A percentile compares a stretch with the other conserved stretches of the same genome.
Evolutionary conservation across 495 filamentous ascomycete species (phyloP).

Genomic region (Cercophora sp.): DNA sequence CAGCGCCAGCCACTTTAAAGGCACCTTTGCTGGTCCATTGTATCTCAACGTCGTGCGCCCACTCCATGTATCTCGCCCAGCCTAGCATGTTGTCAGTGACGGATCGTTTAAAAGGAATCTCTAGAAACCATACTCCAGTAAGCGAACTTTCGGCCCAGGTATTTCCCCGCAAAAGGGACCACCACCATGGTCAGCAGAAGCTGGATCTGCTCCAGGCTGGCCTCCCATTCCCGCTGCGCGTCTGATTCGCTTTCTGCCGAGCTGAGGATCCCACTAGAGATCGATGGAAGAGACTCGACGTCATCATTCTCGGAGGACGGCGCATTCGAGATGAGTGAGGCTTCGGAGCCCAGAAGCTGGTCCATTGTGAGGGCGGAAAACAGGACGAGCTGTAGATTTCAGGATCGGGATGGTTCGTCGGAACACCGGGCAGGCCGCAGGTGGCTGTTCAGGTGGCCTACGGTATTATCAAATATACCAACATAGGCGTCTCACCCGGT

Average conservation of each 20-base stretch:
- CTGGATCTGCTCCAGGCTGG: conserved; percentile 88
- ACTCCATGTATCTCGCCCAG: conserved; percentile 57
- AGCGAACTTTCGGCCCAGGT: conserved; percentile 85
- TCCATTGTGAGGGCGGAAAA: no score
- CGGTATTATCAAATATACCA: no score
- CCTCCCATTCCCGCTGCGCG: conserved; percentile 90
- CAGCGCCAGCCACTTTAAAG: conserved; percentile 65
- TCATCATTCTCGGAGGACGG: conserved; percentile 56
- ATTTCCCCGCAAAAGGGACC: conserved; percentile 90
- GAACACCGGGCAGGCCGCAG: not conserved
- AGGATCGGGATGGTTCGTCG: not conserved
- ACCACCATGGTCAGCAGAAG: conserved; percentile 88
- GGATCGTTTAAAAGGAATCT: not conserved
- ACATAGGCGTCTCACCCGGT: no score
- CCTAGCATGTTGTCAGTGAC: conserved; percentile 32
- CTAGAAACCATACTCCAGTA: conserved; percentile 80
- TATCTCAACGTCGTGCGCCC: conserved; percentile 53
- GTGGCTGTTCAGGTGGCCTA: not conserved
- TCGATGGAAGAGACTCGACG: conserved; percentile 74
- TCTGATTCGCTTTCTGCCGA: conserved; percentile 61
- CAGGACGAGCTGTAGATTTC: no score
- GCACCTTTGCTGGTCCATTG: conserved; percentile 45
- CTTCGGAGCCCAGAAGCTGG: conserved; percentile 39
- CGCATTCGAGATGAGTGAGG: conserved; percentile 41
- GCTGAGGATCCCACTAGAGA: conserved; percentile 57